Base-by-base conservation (phyloP, 768 basidiomycete genomes). In the Dacryopinax primogenitus region DNA sequence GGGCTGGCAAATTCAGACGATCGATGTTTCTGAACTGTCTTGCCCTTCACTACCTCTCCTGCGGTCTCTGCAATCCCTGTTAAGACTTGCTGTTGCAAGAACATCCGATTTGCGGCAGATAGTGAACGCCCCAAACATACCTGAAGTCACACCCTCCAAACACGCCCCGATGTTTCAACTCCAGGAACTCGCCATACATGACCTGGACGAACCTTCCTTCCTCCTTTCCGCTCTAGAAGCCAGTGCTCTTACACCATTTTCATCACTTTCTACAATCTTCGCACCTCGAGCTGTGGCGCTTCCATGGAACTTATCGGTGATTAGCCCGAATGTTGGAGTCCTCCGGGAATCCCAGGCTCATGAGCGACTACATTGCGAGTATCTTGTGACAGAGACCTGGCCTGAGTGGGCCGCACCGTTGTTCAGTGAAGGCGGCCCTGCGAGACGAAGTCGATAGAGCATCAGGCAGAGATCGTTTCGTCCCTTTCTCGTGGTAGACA, bases 181-280 rank as follows among this genome's bases (percentile, higher is more conserved):
- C 18, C 11, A 30, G 21, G 13, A 58, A 18, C 51, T 58, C 26
- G 51, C 51, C 3, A 58, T 58, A 28, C 51, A 58, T 30, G 51
- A 58, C 32, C 51, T 58, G 51, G 51, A 58, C 18, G 51, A 58
- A 30, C 51, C 51, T 3, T 58, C 51, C 26, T 58, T 58, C 18
- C 51, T 58, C 11, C 51, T 58, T 30, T 21, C 4, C 15, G 51
- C 26, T 6, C 51, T 58, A 13, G 4, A 30, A 13, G 30, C 26
- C 51, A 30, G 15, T 18, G 15, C 13, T 26, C 26, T 21, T 30
- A 58, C 51, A 32, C 51, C 51, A 6, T 58, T 58, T 30, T 58
- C 51, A 7, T 4, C 51, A 3, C 51, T 58, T 3, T 9, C 11
- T 6, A 23, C 15, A 6, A 58, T 58, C 11, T 58, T 58, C 51